Base-by-base conservation (phyloP, 192 early-diverging fungal species). In the Obelidium mucronatum region DNA sequence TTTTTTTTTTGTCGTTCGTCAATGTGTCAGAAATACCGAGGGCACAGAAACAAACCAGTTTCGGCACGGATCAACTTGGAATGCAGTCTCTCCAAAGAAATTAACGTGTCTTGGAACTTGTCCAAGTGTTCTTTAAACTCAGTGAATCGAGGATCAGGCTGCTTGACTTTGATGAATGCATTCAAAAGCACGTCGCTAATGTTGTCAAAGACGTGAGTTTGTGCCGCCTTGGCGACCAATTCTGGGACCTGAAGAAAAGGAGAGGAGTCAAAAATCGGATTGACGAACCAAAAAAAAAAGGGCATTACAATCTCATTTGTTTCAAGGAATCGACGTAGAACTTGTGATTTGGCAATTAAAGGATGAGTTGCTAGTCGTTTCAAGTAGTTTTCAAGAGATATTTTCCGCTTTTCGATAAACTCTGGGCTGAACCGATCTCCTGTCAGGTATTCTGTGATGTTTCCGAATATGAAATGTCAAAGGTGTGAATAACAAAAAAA, bases 381-480 rank as follows among this genome's bases (percentile, higher is more conserved):
- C 59, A 98, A 78, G 77, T 96, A 97, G 77, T 93, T 88, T 79
- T 97, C 93, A 58, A 99, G 83, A 67, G 86, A 86, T 59, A 83
- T 68, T 51, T 90, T 82, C 35, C 96, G 85, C 82, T 91, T 92
- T 68, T 92, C 90, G 22, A 97, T 90, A 90, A 99, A 99, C 40
- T 98, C 96, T 5, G 87, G 80, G 75, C 91, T 91, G 82, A 99
- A 99, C 39, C 97, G 86, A 81, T 98, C 95, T 4, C 97, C 97
- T 28, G 94, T 97, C 22, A 99, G 83, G 75, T 97, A 99, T 80
- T 96, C 95, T 93, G n/a, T 1, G 36, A n/a, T n/a, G n/a, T n/a
- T n/a, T n/a, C n/a, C n/a, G n/a, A n/a, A n/a, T n/a, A n/a, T n/a
- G n/a, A n/a, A n/a, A n/a, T n/a, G n/a, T n/a, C n/a, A n/a, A n/a